Conservation (phyloP, 179 eudicot genomes). For the Sideroxylon spinosum region DNA sequence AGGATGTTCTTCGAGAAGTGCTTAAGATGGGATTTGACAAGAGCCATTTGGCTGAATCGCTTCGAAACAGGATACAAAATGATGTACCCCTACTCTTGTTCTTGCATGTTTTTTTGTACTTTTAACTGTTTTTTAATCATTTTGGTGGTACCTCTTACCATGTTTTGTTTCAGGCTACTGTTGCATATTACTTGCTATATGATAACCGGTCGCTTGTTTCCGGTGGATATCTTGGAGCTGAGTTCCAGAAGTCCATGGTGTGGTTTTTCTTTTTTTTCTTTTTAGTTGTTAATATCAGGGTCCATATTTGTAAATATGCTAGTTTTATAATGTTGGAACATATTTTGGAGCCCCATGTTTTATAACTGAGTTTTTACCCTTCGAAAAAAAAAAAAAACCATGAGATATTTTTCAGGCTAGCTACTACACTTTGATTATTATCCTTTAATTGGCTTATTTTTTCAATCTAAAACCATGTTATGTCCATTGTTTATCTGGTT, state of each 20-base stretch:
- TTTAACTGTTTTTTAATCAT: neutral
- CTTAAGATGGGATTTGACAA: slow-evolving; percentile 82
- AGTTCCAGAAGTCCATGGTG: slow-evolving; percentile 82
- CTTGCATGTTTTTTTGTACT: neutral
- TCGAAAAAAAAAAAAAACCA: too few relatives aligned
- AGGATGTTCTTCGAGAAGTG: slow-evolving; percentile 82
- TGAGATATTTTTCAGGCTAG: neutral
- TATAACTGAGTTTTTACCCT: too few relatives aligned
- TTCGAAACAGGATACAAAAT: slow-evolving; percentile 74
- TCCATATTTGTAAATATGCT: too few relatives aligned
- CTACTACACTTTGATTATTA: neutral
- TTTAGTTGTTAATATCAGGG: neutral
- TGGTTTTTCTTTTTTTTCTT: slow-evolving; percentile 11
- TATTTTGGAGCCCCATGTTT: neutral
- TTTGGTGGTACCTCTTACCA: neutral
- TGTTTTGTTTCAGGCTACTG: slow-evolving; percentile 65
- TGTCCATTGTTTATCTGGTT: neutral
- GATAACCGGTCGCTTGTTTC: slow-evolving; percentile 78
- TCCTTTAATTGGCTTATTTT: neutral
- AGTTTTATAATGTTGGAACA: neutral
- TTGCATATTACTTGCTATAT: slow-evolving; percentile 81
- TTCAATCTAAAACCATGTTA: neutral
- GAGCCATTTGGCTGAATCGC: slow-evolving; percentile 70
- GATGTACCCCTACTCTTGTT: slow-evolving; percentile 47
- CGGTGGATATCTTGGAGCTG: slow-evolving; percentile 85